Percentiles rank a stretch among this genome's conserved stretches.
Evolutionary conservation across 2,329 filamentous ascomycete species (phyloP).

Genomic region (Stemphylium lycopersici): DNA sequence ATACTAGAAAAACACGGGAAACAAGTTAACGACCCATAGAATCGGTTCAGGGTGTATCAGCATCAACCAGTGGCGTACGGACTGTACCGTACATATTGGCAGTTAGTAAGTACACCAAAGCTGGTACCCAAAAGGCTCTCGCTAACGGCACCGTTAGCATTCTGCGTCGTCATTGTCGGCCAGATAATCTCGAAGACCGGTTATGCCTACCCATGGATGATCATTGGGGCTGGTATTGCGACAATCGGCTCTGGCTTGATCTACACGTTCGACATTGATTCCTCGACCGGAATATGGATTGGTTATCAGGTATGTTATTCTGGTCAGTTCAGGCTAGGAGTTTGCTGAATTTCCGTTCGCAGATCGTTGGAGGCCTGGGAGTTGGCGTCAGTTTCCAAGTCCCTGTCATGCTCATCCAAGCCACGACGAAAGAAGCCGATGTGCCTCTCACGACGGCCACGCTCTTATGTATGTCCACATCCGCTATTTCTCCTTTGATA

Average conservation of each 20-base stretch:
- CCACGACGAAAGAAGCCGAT: constrained; percentile 39
- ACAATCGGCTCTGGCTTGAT: constrained; percentile 51
- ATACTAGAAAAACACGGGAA: too few species aligned
- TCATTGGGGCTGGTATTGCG: constrained; percentile 36
- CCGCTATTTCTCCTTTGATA: rapidly evolving
- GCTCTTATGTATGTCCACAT: constrained; percentile 42
- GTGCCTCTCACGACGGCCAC: constrained; percentile 47
- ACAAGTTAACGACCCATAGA: not conserved
- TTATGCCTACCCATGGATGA: constrained; percentile 44
- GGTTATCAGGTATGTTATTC: constrained; percentile 45
- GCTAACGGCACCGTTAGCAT: not conserved
- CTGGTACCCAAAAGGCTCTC: not conserved
- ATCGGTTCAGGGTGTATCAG: constrained; percentile 28
- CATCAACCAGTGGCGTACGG: constrained; percentile 49
- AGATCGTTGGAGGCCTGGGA: constrained; percentile 52
- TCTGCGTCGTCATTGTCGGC: constrained; percentile 8
- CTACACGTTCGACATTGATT: constrained; percentile 49
- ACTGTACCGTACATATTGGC: constrained; percentile 53
- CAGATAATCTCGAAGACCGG: constrained; percentile 35
- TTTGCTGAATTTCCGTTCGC: not conserved
- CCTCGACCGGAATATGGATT: constrained; percentile 50
- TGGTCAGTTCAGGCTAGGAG: rapidly evolving
- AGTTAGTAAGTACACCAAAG: constrained; percentile 10
- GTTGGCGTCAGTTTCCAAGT: constrained; percentile 33
- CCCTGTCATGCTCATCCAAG: constrained; percentile 47